Evolutionary conservation across 1,284 basidiomycete species (phyloP).

Genomic region (Lentinus polychrous): DNA sequence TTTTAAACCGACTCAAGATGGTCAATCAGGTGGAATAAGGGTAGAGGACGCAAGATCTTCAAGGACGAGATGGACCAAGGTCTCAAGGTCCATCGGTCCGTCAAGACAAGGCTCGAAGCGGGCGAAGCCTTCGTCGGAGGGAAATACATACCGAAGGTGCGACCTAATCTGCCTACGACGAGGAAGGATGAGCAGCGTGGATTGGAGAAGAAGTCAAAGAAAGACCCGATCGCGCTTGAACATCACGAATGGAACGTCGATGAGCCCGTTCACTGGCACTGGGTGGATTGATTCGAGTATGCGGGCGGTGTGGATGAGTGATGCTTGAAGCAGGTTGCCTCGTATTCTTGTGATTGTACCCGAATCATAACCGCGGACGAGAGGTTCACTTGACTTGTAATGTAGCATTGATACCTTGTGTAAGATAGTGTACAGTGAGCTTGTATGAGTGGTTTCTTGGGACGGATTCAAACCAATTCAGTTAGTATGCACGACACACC

Average conservation of each 20-base stretch:
- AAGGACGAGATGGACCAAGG: slow-evolving; percentile 11
- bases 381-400: too few relatives aligned
- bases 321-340: too few relatives aligned
- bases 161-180: slow-evolving; percentile 8
- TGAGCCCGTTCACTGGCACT: slow-evolving; percentile 8
- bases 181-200: background rate
- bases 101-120: slow-evolving; percentile 18
- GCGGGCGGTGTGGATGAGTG: too few relatives aligned
- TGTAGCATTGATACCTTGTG: background rate
- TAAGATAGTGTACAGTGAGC: background rate
- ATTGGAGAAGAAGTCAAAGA: background rate
- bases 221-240: slow-evolving; percentile 1
- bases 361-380: too few relatives aligned
- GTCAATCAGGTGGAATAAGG: slow-evolving; percentile 12
- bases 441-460: too few relatives aligned
- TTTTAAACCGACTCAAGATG: background rate
- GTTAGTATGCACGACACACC: too few relatives aligned
- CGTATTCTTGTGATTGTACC: too few relatives aligned
- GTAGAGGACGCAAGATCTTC: slow-evolving; percentile 13
- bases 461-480: too few relatives aligned
- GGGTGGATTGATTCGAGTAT: slow-evolving; percentile 7
- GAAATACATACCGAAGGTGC: slow-evolving; percentile 13
- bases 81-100: slow-evolving; percentile 17
- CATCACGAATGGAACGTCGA: slow-evolving; percentile 8
- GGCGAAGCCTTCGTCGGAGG: slow-evolving; percentile 3